Base-by-base conservation (phyloP, 192 early-diverging fungal species). In the Rhizoclosmatium sp. region DNA sequence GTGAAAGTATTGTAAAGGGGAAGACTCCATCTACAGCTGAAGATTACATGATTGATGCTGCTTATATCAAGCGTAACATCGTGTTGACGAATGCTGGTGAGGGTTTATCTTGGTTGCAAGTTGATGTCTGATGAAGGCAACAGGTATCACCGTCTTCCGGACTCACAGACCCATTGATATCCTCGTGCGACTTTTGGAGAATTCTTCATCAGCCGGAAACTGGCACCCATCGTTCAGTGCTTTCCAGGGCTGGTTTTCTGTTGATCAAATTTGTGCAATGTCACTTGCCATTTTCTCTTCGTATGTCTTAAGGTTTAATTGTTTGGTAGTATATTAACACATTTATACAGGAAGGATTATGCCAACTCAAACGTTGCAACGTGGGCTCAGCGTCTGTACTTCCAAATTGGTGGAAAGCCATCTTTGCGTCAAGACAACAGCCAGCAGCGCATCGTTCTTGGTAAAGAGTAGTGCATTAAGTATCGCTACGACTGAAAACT, bases 61-160 rank as follows among this genome's bases (percentile, higher is more conserved):
- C 79, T 82, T 92, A 0, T 87, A 21, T 75, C 2, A 44, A 51
- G 12, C 41, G 48, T 3, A 75, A 64, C 56, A 75, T 80, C 39
- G 71, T 96, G 14, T 82, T 97, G 42, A 94, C 94, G 3, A 94
- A 95, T 76, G 86, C 90, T 16, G 95, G 95, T 10, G 75, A 93
- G 48, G 86, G 12, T 1, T 48, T 58, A 44, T 0, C 4, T 75
- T 16, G 14, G 3, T 5, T 75, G 16, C n/a, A 65, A 41, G 10
- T 79, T 71, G 54, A 9, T 47, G 5, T 10, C 49, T 62, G 48
- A 59, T 64, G 61, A 46, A 2, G 4, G 19, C 10, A 60, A 64
- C 58, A 80, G 78, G 78, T 1, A 65, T 80, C 3, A 74, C 62
- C 1, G 40, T 65, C 31, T 80, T 51, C 42, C n/a, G 31, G 4